Base-by-base conservation (phyloP, 192 early-diverging fungal species). In the Rhizoclosmatium sp. region DNA sequence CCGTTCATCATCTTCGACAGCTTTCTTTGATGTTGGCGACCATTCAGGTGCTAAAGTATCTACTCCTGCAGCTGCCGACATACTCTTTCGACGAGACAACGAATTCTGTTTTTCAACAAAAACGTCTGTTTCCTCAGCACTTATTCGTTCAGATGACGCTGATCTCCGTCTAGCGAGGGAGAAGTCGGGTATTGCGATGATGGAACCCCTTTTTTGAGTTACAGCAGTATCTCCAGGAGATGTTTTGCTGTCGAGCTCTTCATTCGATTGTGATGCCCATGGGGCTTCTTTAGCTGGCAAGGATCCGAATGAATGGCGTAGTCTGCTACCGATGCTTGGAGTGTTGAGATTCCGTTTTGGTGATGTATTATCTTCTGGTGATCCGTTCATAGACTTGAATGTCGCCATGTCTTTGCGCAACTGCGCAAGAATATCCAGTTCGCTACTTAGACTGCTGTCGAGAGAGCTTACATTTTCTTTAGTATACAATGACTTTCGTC, bases 341-440 rank as follows among this genome's bases (percentile, higher is more conserved):
- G 56, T 21, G 12, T 23, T 10, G 21, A 65, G 5, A 21, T 7
- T 10, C 41, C 21, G 10, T 65, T 10, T 65, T 42, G 62, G 12
- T 65, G 21, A 23, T 16, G 56, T 58, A 31, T 10, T 31, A 0
- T 14, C 64, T 10, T 10, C 39, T 10, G 31, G 10, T 65, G 64
- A 21, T 10, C 31, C 64, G 31, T 47, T 64, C 61, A 64, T 64
- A 2, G 42, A 12, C 19, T 47, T 59, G 10, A 75, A 64, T 42
- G 56, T 44, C 21, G 61, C 59, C 12, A 75, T 75, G 10, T 75
- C 73, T 23, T 64, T 60, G 9, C 73, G 58, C 23, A 75, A 31
- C 39, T 75, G 73, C 7, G 45, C 41, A 42, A 75, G 61, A 0
- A 75, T 19, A 44, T 75, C 73, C 73, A 64, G n/a, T 75, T 75